These are phyloP conservation scores for Isochrysis galbana DNA, from an alignment of 78 protist species.

Conservation along the genomic window DNA sequence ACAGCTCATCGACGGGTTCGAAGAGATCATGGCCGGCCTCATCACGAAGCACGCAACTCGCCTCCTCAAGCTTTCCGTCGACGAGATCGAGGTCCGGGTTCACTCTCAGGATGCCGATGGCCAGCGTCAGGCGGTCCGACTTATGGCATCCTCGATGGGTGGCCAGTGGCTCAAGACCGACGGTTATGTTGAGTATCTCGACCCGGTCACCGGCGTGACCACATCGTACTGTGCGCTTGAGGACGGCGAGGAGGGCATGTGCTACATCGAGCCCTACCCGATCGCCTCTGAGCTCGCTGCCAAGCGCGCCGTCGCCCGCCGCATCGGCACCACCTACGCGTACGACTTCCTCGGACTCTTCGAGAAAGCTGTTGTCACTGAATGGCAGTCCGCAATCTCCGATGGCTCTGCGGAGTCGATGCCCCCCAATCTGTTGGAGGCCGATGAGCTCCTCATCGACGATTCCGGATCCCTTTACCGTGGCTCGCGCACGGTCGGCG, in stretches of 20 bases:
- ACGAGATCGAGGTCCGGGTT: slow-evolving; percentile 78
- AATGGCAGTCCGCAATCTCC: background rate
- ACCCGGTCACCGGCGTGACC: slow-evolving; percentile 49
- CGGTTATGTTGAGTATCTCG: slow-evolving; percentile 45
- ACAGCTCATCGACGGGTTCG: background rate
- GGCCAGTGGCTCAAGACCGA: slow-evolving; percentile 42
- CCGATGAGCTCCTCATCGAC: slow-evolving; percentile 45
- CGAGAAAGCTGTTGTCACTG: slow-evolving; percentile 62
- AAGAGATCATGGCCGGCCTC: slow-evolving; percentile 22
- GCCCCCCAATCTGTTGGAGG: slow-evolving; percentile 23
- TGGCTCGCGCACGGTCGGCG: slow-evolving; percentile 33
- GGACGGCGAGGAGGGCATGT: background rate
- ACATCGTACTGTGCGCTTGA: background rate
- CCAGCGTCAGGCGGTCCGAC: slow-evolving; percentile 20
- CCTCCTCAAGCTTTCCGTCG: slow-evolving; percentile 73
- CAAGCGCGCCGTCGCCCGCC: slow-evolving; percentile 78
- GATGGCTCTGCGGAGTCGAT: background rate
- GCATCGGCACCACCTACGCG: slow-evolving; percentile 80
- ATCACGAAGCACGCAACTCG: slow-evolving; percentile 66
- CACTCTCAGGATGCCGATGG: background rate
- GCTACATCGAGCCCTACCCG: slow-evolving; percentile 5
- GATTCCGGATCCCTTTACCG: background rate
- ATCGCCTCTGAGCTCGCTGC: slow-evolving; percentile 37
- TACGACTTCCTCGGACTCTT: slow-evolving; percentile 90
- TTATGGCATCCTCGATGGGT: slow-evolving; percentile 32